Percentiles rank a stretch among this genome's conserved stretches.
Conservation (phyloP, 1,284 basidiomycete species). For the Abortiporus biennis region DNA sequence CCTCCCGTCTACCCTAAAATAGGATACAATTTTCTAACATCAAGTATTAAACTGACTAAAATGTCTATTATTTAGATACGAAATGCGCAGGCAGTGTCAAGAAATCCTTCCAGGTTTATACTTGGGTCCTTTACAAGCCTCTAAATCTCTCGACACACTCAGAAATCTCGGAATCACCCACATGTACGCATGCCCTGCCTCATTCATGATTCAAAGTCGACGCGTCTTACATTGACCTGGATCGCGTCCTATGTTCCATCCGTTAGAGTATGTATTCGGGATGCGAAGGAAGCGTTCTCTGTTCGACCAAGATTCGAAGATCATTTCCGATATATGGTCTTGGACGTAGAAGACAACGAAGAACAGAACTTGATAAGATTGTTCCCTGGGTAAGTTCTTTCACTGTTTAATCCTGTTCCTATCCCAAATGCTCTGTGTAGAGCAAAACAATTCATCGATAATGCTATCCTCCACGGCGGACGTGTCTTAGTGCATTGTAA, state of each 20-base stretch:
- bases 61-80: slow-evolving; percentile 55
- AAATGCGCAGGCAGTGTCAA: slow-evolving; percentile 92
- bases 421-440: slow-evolving; percentile 28
- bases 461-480: slow-evolving; percentile 61
- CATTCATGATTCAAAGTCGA: neutral
- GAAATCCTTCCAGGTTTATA: slow-evolving; percentile 82
- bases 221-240: neutral
- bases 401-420: neutral
- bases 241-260: neutral
- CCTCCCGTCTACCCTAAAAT: slow-evolving; percentile 4
- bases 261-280: slow-evolving; percentile 78
- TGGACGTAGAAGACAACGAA: slow-evolving; percentile 88
- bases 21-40: slow-evolving; percentile 1
- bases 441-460: slow-evolving; percentile 76
- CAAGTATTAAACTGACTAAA: neutral
- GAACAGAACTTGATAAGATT: slow-evolving; percentile 85
- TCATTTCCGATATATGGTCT: slow-evolving; percentile 71
- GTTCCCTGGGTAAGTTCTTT: slow-evolving; percentile 61
- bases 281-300: slow-evolving; percentile 82
- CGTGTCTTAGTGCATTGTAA: slow-evolving; percentile 89
- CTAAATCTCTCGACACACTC: slow-evolving; percentile 71
- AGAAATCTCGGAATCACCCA: slow-evolving; percentile 71
- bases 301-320: slow-evolving; percentile 83
- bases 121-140: slow-evolving; percentile 86
- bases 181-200: slow-evolving; percentile 53